Conservation (phyloP, 768 basidiomycete genomes). For the Collybia nuda region DNA sequence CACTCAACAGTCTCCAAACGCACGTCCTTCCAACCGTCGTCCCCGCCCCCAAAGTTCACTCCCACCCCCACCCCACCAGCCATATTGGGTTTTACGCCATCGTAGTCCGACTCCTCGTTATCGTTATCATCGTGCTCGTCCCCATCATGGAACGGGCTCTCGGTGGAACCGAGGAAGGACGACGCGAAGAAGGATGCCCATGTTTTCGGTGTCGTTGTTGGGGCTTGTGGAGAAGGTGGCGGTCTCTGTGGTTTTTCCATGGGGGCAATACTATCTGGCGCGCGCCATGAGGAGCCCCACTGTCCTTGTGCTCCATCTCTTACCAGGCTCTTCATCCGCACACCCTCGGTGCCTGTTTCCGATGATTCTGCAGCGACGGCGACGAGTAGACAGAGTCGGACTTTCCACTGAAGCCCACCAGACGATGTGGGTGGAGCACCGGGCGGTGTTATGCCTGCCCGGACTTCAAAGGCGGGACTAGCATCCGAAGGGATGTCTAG, state of each 20-base stretch:
- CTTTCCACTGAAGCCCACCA: slow-evolving; percentile 91
- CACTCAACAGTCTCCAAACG: slow-evolving; percentile 90
- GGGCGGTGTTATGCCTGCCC: slow-evolving; percentile 37
- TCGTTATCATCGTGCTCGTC: slow-evolving; percentile 42
- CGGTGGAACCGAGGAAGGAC: slow-evolving; percentile 34
- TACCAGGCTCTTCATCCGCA: slow-evolving; percentile 50
- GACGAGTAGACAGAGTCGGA: slow-evolving; percentile 84
- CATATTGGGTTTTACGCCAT: slow-evolving; percentile 45
- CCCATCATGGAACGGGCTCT: slow-evolving; percentile 59
- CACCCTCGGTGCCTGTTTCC: slow-evolving; percentile 46
- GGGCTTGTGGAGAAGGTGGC: slow-evolving; percentile 13
- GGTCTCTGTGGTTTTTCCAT: slow-evolving; percentile 44
- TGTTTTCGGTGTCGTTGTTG: slow-evolving; percentile 22
- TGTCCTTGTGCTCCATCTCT: slow-evolving; percentile 62
- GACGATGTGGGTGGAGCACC: slow-evolving; percentile 19
- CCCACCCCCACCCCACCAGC: slow-evolving; percentile 53
- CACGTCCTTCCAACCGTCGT: slow-evolving; percentile 66
- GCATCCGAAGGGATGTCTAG: slow-evolving; percentile 93
- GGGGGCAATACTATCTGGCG: slow-evolving; percentile 57
- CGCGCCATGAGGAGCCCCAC: slow-evolving; percentile 72
- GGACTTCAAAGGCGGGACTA: slow-evolving; percentile 80
- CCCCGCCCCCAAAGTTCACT: slow-evolving; percentile 51
- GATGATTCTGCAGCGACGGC: slow-evolving; percentile 56
- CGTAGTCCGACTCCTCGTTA: slow-evolving; percentile 34
- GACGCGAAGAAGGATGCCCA: slow-evolving; percentile 41